phyloP scores from a whole-genome alignment of 129 eudicot genomes.

The Solidago caesia region DNA sequence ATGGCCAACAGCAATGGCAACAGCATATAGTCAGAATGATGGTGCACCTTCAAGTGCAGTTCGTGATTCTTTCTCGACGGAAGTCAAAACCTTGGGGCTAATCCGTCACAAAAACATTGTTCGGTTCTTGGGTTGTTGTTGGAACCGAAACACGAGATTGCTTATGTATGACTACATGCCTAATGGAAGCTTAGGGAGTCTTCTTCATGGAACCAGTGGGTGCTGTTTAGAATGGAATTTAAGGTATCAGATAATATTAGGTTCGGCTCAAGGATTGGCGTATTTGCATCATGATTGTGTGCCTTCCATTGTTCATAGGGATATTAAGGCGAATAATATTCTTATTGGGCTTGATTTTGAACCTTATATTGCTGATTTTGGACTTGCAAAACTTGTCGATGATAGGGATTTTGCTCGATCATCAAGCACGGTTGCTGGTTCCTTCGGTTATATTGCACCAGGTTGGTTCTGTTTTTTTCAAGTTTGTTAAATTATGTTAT shows the following conservation, averaged over 20 bases:
- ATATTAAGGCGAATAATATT: constrained; percentile 91
- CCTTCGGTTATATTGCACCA: constrained; percentile 96
- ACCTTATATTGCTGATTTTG: constrained; percentile 97
- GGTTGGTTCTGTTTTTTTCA: constrained; percentile 49
- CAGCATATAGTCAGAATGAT: constrained; percentile 39
- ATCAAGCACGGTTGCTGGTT: constrained; percentile 89
- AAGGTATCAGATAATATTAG: constrained; percentile 68
- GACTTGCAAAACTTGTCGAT: constrained; percentile 89
- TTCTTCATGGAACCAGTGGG: constrained; percentile 70
- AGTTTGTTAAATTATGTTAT: background rate
- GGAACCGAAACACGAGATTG: constrained; percentile 80
- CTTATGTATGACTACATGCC: constrained; percentile 99
- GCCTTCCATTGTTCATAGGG: constrained; percentile 92
- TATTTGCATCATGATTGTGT: constrained; percentile 92
- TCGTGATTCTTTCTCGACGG: constrained; percentile 90
- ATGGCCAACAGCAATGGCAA: constrained; percentile 58
- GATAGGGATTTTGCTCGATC: constrained; percentile 80
- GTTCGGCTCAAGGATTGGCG: constrained; percentile 92
- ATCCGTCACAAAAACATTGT: constrained; percentile 91
- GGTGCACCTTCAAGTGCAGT: constrained; percentile 40
- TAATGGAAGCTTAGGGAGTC: constrained; percentile 88
- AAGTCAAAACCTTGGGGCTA: constrained; percentile 85
- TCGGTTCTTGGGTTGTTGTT: constrained; percentile 89
- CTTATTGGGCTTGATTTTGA: constrained; percentile 89
- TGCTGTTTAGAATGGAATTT: constrained; percentile 88